Conservation (phyloP, 768 basidiomycete genomes). For the Guyanaporus albipodus region DNA sequence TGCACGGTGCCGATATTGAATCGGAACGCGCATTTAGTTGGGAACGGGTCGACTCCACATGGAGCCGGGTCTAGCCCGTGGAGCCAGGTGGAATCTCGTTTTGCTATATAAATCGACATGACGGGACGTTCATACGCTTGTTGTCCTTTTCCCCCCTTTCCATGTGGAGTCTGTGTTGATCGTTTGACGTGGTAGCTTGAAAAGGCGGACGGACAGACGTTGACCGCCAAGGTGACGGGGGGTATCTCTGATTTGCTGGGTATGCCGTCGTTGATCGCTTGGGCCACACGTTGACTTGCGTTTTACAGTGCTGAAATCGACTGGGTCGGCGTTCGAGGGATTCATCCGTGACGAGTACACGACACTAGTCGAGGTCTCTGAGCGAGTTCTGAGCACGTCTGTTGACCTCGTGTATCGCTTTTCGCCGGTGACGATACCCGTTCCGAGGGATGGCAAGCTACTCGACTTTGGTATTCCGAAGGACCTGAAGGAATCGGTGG, state of each 20-base stretch:
- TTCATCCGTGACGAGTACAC: constrained; percentile 87
- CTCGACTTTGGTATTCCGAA: constrained; percentile 46
- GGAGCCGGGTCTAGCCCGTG: constrained; percentile 20
- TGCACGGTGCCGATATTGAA: constrained; percentile 1
- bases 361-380: constrained; percentile 78
- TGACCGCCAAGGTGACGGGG: constrained; percentile 57
- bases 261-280: constrained; percentile 31
- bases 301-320: constrained; percentile 76
- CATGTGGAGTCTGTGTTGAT: neutral
- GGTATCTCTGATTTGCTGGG: constrained; percentile 82
- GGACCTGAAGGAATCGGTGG: constrained; percentile 33
- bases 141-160: neutral
- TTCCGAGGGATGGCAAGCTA: constrained; percentile 50
- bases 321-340: constrained; percentile 78
- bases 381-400: constrained; percentile 88
- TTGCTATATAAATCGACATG: constrained; percentile 14
- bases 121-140: neutral
- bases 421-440: constrained; percentile 39
- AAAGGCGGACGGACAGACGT: constrained; percentile 58
- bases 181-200: constrained; percentile 46
- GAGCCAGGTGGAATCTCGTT: constrained; percentile 12
- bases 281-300: neutral
- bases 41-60: constrained; percentile 16
- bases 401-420: constrained; percentile 76
- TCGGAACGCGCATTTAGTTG: neutral